Conservation (phyloP, 129 eudicot species). For the Pulicaria dysenterica region DNA sequence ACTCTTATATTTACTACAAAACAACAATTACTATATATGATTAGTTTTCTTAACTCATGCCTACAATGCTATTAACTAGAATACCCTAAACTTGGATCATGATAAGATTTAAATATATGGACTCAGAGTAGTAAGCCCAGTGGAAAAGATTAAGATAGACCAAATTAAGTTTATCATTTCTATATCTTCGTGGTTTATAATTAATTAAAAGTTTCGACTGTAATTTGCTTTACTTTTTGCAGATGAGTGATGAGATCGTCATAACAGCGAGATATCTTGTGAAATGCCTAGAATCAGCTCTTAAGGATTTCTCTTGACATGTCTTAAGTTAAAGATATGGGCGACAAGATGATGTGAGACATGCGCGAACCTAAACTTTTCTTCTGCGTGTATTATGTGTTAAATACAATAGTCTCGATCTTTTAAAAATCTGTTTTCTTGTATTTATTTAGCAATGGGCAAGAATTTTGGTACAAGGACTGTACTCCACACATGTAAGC, state of each 20-base stretch:
- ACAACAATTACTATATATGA: too few relatives aligned
- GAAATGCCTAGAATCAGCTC: slow-evolving; percentile 29
- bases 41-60: too few relatives aligned
- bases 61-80: too few relatives aligned
- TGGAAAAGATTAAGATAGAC: neutral
- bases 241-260: slow-evolving; percentile 31
- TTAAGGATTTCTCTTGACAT: slow-evolving; percentile 22
- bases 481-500: too few relatives aligned
- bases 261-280: slow-evolving; percentile 24
- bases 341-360: neutral
- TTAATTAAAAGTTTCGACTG: neutral
- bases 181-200: too few relatives aligned
- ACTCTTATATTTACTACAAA: too few relatives aligned
- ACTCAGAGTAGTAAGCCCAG: too few relatives aligned
- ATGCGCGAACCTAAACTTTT: slow-evolving; percentile 2
- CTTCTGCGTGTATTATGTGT: slow-evolving; percentile 21
- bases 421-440: too few relatives aligned
- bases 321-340: slow-evolving; percentile 1
- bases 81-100: too few relatives aligned
- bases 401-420: neutral
- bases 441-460: too few relatives aligned
- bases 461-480: too few relatives aligned
- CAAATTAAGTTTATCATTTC: neutral
- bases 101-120: too few relatives aligned
- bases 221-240: slow-evolving; percentile 6